Conservation (phyloP, 305 asterid species). For the Lippia alba region DNA sequence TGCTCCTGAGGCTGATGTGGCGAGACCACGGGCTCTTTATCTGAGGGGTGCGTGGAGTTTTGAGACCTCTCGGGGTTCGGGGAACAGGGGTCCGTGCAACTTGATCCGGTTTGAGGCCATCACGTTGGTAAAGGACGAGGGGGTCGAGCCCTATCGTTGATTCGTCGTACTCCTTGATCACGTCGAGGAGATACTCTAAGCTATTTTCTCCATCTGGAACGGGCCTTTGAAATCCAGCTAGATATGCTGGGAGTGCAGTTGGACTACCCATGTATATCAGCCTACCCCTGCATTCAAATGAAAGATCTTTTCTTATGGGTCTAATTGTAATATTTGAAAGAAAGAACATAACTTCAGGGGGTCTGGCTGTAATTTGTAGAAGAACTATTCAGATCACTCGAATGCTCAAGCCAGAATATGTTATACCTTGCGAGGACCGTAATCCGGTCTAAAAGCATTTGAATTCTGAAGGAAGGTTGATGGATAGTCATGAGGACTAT, state of each 20-base stretch:
- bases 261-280: conserved; percentile 76
- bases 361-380: too few relatives aligned
- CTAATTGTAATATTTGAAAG: neutral
- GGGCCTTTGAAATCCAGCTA: conserved; percentile 74
- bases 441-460: conserved; percentile 77
- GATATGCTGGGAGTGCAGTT: conserved; percentile 50
- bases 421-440: conserved; percentile 77
- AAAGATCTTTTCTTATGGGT: neutral
- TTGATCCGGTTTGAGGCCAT: conserved; percentile 70
- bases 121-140: conserved; percentile 66
- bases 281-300: conserved; percentile 66
- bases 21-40: conserved; percentile 53
- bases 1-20: conserved; percentile 56
- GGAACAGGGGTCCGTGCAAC: conserved; percentile 63
- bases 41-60: conserved; percentile 47
- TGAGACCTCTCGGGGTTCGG: conserved; percentile 45
- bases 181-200: conserved; percentile 79
- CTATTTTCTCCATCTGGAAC: conserved; percentile 89
- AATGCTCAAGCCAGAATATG: neutral
- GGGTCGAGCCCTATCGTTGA: conserved; percentile 84
- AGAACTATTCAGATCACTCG: neutral
- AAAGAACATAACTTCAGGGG: too few relatives aligned
- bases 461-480: conserved; percentile 88
- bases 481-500: conserved; percentile 88
- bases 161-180: conserved; percentile 87